Evolutionary conservation across 2,329 filamentous ascomycete species (phyloP).

Genomic region (Ophiostoma quercus): DNA sequence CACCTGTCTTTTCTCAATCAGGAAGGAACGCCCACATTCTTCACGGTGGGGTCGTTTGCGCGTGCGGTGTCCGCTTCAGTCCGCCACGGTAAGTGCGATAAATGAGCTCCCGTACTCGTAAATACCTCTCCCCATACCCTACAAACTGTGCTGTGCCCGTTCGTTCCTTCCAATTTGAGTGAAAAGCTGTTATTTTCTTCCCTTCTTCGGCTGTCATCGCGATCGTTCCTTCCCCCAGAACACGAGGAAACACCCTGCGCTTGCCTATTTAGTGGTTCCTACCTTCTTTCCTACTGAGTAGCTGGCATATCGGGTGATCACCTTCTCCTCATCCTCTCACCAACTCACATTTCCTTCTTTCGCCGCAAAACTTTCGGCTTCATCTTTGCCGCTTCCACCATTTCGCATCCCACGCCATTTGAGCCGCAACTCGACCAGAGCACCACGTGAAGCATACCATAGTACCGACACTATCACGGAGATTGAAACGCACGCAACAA

Average conservation of each 20-base stretch:
- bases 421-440: neutral
- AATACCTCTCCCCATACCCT: conserved; percentile 1
- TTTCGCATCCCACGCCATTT: neutral
- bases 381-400: neutral
- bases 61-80: conserved; percentile 11
- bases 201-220: neutral
- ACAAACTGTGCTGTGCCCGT: neutral
- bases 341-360: neutral
- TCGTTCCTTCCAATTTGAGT: conserved; percentile 3
- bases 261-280: neutral
- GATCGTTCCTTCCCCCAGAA: neutral
- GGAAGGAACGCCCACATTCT: conserved; percentile 13
- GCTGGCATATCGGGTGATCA: neutral
- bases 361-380: neutral
- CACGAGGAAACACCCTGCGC: neutral
- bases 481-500: conserved; percentile 18
- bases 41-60: conserved; percentile 10
- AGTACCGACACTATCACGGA: neutral
- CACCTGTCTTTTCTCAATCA: neutral
- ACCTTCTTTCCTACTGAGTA: neutral
- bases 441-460: neutral
- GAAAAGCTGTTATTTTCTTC: neutral
- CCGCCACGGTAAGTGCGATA: conserved; percentile 18
- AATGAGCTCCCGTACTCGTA: conserved; percentile 13
- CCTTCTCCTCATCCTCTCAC: neutral